These are phyloP conservation scores for Scutellaria minor DNA, from an alignment of 257 asterid genomes.

Conservation along the genomic window DNA sequence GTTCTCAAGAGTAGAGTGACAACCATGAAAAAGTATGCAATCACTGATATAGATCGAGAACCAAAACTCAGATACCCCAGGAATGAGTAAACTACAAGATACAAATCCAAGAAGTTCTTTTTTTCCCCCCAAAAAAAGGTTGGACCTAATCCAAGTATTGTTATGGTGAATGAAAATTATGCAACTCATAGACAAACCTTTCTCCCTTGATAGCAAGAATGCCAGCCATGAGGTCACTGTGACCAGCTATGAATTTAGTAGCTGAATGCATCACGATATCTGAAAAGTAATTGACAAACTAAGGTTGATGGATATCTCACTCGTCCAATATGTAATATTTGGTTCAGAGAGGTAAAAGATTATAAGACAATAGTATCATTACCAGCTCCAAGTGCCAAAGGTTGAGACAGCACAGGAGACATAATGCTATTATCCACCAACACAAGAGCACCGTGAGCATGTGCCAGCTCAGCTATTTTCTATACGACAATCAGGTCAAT, in stretches of 20 bases:
- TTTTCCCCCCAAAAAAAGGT: background rate
- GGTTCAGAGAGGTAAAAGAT: conserved; percentile 9
- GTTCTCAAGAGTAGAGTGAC: background rate
- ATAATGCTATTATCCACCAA: conserved; percentile 97
- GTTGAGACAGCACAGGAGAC: conserved; percentile 87
- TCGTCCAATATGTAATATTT: background rate
- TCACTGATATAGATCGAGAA: background rate
- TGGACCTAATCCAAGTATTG: background rate
- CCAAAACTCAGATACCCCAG: background rate
- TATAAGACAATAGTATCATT: conserved; percentile 16
- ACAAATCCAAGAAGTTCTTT: background rate
- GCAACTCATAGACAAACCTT: conserved; percentile 47
- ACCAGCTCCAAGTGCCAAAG: conserved; percentile 97
- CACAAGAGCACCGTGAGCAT: conserved; percentile 79
- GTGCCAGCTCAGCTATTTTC: conserved; percentile 90
- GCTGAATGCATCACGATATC: conserved; percentile 96
- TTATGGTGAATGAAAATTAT: conserved; percentile 6
- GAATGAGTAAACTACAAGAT: background rate
- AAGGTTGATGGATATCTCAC: conserved; percentile 22
- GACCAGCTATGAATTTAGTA: conserved; percentile 90
- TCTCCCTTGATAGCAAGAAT: conserved; percentile 79
- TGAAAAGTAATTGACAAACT: conserved; percentile 45
- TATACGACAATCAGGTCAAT: conserved; percentile 39
- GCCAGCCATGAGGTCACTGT: conserved; percentile 90
- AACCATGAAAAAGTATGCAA: background rate